Evolutionary conservation across 805 yeast species (phyloP).

Genomic region (Ogataea siamensis): DNA sequence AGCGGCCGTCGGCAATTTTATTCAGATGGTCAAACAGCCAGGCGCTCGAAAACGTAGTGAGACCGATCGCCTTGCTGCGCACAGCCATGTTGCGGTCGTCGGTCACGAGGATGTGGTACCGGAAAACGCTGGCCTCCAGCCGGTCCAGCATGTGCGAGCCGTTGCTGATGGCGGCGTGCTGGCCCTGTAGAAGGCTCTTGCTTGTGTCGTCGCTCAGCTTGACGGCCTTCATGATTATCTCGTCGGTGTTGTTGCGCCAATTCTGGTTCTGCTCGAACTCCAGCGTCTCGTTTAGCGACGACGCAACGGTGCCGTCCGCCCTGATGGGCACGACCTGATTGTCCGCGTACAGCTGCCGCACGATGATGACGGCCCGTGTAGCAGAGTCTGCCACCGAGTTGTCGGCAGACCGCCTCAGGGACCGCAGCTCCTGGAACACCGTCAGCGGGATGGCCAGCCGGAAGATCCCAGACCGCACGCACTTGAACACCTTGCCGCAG

Average conservation of each 20-base stretch:
- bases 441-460: constrained; percentile 67
- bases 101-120: constrained; percentile 62
- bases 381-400: constrained; percentile 77
- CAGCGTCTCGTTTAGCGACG: constrained; percentile 65
- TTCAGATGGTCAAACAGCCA: constrained; percentile 60
- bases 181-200: constrained; percentile 29
- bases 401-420: constrained; percentile 67
- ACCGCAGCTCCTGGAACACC: constrained; percentile 74
- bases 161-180: constrained; percentile 21
- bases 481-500: constrained; percentile 72
- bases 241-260: constrained; percentile 74
- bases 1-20: constrained; percentile 43
- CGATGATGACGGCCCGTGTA: constrained; percentile 72
- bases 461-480: constrained; percentile 58
- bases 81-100: constrained; percentile 73
- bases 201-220: constrained; percentile 35
- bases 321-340: constrained; percentile 56
- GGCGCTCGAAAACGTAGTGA: constrained; percentile 53
- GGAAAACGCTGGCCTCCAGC: constrained; percentile 42
- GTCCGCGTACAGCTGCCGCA: constrained; percentile 62
- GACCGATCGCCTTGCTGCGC: constrained; percentile 58
- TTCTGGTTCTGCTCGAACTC: constrained; percentile 72
- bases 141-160: constrained; percentile 32
- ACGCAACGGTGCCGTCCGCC: constrained; percentile 67
- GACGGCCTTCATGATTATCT: constrained; percentile 55